Conservation (phyloP, 768 basidiomycete genomes). For the Suillus tomentosus region DNA sequence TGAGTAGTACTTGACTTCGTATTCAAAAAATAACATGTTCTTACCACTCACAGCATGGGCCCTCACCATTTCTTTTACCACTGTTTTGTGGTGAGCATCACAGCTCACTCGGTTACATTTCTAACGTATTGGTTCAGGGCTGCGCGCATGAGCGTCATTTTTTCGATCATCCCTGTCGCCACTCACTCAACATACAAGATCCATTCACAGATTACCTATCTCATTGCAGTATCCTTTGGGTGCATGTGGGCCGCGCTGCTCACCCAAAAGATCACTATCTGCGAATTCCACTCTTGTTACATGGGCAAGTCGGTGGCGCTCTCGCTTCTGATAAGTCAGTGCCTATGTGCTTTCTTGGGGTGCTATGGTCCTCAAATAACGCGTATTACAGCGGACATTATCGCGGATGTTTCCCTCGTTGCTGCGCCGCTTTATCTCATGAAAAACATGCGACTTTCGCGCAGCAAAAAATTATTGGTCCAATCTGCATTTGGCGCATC, state of each 20-base stretch:
- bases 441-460: constrained; percentile 10
- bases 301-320: constrained; percentile 15
- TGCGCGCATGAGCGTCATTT: constrained; percentile 27
- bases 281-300: constrained; percentile 7
- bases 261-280: constrained; percentile 19
- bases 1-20: constrained; percentile 11
- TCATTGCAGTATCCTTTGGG: constrained; percentile 19
- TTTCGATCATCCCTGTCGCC: constrained; percentile 24
- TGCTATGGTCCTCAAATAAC: background rate
- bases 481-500: constrained; percentile 23
- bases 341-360: background rate
- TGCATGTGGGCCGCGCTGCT: constrained; percentile 28
- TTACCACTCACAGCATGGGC: constrained; percentile 16
- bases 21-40: constrained; percentile 6
- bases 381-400: constrained; percentile 19
- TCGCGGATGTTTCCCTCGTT: constrained; percentile 25
- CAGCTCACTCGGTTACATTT: background rate
- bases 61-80: constrained; percentile 16
- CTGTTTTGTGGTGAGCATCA: constrained; percentile 24
- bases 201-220: constrained; percentile 10
- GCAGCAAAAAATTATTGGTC: constrained; percentile 21
- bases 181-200: constrained; percentile 12
- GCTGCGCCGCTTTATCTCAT: constrained; percentile 20
- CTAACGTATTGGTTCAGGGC: constrained; percentile 19
- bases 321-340: constrained; percentile 26